Conservation (phyloP, 371 early-diverging fungal species). For the Actinomortierella ambigua region DNA sequence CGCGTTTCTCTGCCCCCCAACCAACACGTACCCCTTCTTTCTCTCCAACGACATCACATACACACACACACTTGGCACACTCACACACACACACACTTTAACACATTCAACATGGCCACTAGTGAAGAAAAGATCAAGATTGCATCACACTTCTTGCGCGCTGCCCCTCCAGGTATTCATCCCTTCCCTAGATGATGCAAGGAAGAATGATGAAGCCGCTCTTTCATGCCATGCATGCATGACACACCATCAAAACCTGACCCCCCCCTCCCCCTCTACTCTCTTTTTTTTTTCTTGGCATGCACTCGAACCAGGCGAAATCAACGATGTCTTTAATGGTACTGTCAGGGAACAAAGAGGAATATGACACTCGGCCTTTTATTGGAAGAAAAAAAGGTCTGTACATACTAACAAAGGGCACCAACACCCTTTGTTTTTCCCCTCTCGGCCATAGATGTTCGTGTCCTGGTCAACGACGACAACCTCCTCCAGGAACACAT, state of each 20-base stretch:
- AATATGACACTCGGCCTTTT: slow-evolving; percentile 2
- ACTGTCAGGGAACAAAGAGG: slow-evolving; percentile 11
- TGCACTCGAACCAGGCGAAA: slow-evolving; percentile 55
- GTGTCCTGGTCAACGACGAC: slow-evolving; percentile 84
- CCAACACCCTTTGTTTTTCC: slow-evolving; percentile 4
- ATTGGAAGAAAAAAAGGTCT: slow-evolving; percentile 1
- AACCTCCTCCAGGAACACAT: slow-evolving; percentile 76
- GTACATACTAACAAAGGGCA: not conserved
- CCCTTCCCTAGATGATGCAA: not conserved
- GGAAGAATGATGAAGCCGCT: too few species aligned
- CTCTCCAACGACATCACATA: not conserved
- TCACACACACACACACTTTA: not conserved
- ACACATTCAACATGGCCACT: slow-evolving; percentile 37
- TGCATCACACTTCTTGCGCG: slow-evolving; percentile 80
- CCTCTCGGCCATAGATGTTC: slow-evolving; percentile 71
- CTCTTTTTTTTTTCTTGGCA: not conserved
- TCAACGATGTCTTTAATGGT: slow-evolving; percentile 96
- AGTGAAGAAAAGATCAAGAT: slow-evolving; percentile 75
- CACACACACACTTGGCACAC: not conserved
- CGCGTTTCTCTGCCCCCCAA: not conserved
- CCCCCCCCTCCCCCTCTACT: not conserved
- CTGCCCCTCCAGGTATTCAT: slow-evolving; percentile 93
- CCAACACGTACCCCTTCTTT: not conserved
- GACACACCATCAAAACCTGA: too few species aligned
- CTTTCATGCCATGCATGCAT: too few species aligned